Conservation (phyloP, 345 rosid genomes). For the Carallia brachiata region DNA sequence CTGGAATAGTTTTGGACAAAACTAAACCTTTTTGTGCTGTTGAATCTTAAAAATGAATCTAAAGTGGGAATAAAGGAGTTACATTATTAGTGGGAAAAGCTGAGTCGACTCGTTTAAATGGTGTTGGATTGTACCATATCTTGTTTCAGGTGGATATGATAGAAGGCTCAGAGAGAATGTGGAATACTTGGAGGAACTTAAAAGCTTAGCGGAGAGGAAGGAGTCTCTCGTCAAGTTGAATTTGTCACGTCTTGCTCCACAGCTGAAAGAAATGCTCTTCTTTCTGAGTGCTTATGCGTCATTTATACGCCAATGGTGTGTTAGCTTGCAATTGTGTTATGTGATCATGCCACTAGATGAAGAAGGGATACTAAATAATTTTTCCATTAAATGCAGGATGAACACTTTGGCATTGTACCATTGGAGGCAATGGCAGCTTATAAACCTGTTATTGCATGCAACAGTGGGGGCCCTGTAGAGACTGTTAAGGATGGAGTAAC, state of each 20-base stretch:
- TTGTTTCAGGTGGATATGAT: slow-evolving; percentile 74
- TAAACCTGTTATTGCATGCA: slow-evolving; percentile 90
- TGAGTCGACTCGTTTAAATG: background rate
- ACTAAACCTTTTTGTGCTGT: background rate
- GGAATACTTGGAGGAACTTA: slow-evolving; percentile 78
- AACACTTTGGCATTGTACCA: slow-evolving; percentile 95
- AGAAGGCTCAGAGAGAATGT: slow-evolving; percentile 78
- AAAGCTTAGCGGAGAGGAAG: slow-evolving; percentile 60
- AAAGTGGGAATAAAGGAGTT: background rate
- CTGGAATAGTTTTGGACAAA: background rate
- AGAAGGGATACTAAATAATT: too few species aligned
- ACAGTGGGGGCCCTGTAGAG: slow-evolving; percentile 92
- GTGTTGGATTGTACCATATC: too few species aligned
- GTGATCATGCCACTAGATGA: too few species aligned
- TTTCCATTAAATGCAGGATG: slow-evolving; percentile 50
- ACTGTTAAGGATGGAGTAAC: slow-evolving; percentile 66
- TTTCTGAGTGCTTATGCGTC: slow-evolving; percentile 69
- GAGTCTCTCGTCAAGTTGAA: slow-evolving; percentile 49
- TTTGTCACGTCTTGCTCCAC: slow-evolving; percentile 85
- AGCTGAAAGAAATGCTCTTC: slow-evolving; percentile 78
- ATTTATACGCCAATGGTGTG: slow-evolving; percentile 80
- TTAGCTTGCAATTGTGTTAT: background rate
- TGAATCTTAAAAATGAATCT: background rate
- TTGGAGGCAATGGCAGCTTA: slow-evolving; percentile 95
- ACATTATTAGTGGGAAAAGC: background rate